Percentiles rank a stretch among this genome's conserved stretches.
phyloP scores from a whole-genome alignment of 768 basidiomycete species.

The Psilocybe azurescens region DNA sequence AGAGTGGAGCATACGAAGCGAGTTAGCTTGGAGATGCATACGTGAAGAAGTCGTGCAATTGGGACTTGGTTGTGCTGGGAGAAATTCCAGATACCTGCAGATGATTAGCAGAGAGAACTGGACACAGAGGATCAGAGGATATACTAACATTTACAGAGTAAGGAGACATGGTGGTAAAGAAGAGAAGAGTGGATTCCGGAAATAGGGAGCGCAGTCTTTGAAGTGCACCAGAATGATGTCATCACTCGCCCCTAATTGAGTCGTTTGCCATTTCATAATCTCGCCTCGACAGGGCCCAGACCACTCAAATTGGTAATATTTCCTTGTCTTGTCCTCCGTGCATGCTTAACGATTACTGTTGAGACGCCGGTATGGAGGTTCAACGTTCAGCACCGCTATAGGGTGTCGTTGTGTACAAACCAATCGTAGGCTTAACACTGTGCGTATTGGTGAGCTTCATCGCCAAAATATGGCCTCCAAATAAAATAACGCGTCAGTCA shows the following conservation, averaged over 20 bases:
- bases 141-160: constrained; percentile 50
- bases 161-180: constrained; percentile 43
- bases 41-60: constrained; percentile 85
- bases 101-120: not conserved
- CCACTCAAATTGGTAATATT: not conserved
- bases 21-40: constrained; percentile 39
- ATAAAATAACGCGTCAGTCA: not conserved
- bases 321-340: not conserved
- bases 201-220: constrained; percentile 6
- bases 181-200: constrained; percentile 19
- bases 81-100: constrained; percentile 75
- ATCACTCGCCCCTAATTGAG: constrained; percentile 16
- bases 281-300: not conserved
- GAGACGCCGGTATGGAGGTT: not conserved
- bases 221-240: constrained; percentile 17
- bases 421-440: too few species aligned
- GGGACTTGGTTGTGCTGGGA: constrained; percentile 63
- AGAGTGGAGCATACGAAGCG: constrained; percentile 7
- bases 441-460: too few species aligned
- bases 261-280: not conserved
- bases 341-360: not conserved
- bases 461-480: too few species aligned
- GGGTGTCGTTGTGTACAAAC: too few species aligned
- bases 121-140: not conserved
- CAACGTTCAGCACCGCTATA: too few species aligned